These are phyloP conservation scores for Imleria badia DNA, from an alignment of 768 basidiomycete species.

Conservation along the genomic window DNA sequence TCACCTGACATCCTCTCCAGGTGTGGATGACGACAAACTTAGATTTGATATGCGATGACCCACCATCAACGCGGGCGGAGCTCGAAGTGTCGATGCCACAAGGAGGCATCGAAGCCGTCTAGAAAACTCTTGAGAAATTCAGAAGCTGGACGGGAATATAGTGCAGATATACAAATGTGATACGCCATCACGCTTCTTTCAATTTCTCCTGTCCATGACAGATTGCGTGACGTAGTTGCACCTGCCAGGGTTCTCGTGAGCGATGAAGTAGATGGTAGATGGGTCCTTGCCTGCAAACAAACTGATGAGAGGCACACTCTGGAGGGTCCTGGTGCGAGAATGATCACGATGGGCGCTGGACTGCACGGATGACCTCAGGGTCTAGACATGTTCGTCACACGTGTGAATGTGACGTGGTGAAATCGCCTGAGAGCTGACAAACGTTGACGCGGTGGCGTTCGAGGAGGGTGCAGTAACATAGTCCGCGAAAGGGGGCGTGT, in stretches of 20 bases:
- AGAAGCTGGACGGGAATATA: background rate
- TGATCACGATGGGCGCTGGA: background rate
- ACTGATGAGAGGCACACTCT: background rate
- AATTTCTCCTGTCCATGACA: background rate
- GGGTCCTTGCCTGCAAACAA: too few species aligned
- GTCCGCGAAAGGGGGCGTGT: constrained; percentile 13
- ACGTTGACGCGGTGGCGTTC: constrained; percentile 5
- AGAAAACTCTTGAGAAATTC: background rate
- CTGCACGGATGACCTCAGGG: background rate
- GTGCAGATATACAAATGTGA: background rate
- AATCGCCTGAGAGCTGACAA: background rate
- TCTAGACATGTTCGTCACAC: background rate
- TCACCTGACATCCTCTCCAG: constrained; percentile 1
- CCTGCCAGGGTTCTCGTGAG: too few species aligned
- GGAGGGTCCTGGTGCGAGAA: background rate
- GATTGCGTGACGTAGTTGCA: too few species aligned
- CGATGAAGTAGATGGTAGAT: too few species aligned
- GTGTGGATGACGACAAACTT: constrained; percentile 7
- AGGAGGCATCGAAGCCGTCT: background rate
- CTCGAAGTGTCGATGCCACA: constrained; percentile 2
- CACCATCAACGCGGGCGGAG: constrained; percentile 12
- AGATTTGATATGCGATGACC: constrained; percentile 1
- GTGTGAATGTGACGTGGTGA: constrained; percentile 13
- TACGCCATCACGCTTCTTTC: background rate
- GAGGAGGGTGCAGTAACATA: background rate